Base-by-base conservation (phyloP, 1,284 basidiomycete species). In the Schizophyllum commune region DNA sequence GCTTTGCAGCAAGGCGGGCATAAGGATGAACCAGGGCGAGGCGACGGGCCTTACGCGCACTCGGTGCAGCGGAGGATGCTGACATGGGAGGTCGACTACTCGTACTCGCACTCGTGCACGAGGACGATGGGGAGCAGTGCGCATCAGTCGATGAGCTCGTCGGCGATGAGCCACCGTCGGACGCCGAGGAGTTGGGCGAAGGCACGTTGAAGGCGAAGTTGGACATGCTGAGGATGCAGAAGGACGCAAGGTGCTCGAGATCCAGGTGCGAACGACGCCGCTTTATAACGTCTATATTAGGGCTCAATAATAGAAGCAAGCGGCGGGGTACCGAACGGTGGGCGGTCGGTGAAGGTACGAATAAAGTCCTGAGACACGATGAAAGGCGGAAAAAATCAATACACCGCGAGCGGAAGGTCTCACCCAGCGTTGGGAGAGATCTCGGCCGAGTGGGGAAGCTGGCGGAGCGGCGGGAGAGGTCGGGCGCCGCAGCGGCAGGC, bases 11-110 rank as follows among this genome's bases (percentile, higher is more conserved):
- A 4, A 87, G 75, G 59, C 85, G 82, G 5, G 84, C 82, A 64
- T 88, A 88, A 0, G 86, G 88, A 63, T 88, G 86, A 0, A 78
- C 72, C 61, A 87, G 77, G 58, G 74, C 71, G 57, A 77, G 67
- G 51, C 72, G 65, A 3, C 39, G 39, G 4, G 8, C 39, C 39
- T 47, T 47, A 9, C 39, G 39, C 39, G 17, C 39, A 17, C 39
- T 47, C 13, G 39, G 3, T 3, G 39, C 13, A 11, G 39, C 8
- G 17, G 34, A 39, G 7, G 39, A 47, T 3, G 39, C 39, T 17
- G 39, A 11, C 9, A 8, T 47, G 9, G 39, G 17, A 47, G 39
- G 39, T 8, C 39, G 39, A 47, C 39, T 47, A 17, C 13, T 3
- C 9, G 39, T 17, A 17, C 39, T 47, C 9, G 39, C 39, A 17